Evolutionary conservation across 106 monocot genomes (phyloP).

Genomic region (Acorus gramineus): DNA sequence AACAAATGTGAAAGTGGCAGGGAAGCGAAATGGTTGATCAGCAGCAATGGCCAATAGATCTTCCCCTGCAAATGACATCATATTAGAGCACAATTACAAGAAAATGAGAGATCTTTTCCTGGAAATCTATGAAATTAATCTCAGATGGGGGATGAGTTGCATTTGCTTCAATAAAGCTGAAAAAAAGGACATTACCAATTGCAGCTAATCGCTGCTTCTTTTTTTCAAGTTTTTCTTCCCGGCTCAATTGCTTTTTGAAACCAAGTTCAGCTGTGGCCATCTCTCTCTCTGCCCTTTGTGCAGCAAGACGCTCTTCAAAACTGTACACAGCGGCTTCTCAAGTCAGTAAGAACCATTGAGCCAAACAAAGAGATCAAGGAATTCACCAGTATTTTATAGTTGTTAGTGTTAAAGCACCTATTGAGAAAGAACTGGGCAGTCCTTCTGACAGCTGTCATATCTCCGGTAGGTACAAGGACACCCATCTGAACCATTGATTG

Average conservation of each 20-base stretch:
- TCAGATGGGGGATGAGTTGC: no score
- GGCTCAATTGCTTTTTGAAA: slow-evolving; percentile 81
- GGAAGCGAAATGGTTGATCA: slow-evolving; percentile 99
- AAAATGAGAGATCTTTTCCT: no score
- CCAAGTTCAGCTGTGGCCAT: slow-evolving; percentile 74
- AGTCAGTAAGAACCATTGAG: not conserved
- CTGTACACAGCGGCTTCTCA: slow-evolving; percentile 22
- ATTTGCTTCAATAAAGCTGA: not conserved
- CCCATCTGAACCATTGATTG: slow-evolving; percentile 99
- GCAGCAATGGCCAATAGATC: slow-evolving; percentile 96
- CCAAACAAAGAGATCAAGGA: no score
- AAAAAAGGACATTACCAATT: slow-evolving; percentile 52
- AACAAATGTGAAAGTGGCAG: slow-evolving; percentile 99
- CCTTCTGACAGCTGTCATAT: slow-evolving; percentile 98
- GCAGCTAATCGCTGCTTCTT: slow-evolving; percentile 96
- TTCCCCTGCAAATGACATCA: slow-evolving; percentile 52
- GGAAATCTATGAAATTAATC: no score
- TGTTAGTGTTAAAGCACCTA: slow-evolving; percentile 32
- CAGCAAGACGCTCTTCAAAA: slow-evolving; percentile 91
- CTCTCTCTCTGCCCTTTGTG: slow-evolving; percentile 92
- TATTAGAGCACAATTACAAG: no score
- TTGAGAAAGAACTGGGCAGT: slow-evolving; percentile 91
- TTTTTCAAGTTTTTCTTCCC: slow-evolving; percentile 81
- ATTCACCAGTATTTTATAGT: not conserved
- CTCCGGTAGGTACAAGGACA: slow-evolving; percentile 97